These are phyloP conservation scores for Monilinia laxa DNA, from an alignment of 2,329 filamentous ascomycete genomes.

Conservation along the genomic window DNA sequence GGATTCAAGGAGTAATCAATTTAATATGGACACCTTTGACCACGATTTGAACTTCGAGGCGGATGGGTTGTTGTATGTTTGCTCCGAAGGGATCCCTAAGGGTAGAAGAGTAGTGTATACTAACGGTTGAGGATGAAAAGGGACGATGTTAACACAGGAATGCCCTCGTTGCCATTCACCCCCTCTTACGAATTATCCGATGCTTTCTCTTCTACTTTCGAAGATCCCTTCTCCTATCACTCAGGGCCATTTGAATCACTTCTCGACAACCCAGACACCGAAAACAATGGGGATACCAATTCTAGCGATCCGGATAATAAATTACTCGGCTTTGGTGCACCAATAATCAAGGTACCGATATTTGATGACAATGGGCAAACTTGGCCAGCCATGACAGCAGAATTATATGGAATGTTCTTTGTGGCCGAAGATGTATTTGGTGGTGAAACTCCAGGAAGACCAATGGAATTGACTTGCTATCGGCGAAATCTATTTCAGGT, in stretches of 20 bases:
- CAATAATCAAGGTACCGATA: conserved; percentile 58
- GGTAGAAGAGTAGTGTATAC: conserved; percentile 3
- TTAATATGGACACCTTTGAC: conserved; percentile 37
- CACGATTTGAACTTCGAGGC: conserved; percentile 37
- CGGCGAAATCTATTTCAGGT: conserved; percentile 94
- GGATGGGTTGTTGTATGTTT: conserved; percentile 36
- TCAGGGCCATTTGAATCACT: conserved; percentile 46
- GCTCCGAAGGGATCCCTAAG: conserved; percentile 9
- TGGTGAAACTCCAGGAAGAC: conserved; percentile 48
- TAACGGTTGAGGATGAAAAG: conserved; percentile 13
- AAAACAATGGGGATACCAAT: conserved; percentile 27
- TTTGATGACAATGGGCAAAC: conserved; percentile 65
- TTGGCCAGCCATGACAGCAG: conserved; percentile 67
- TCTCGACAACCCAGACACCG: conserved; percentile 37
- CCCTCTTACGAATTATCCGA: conserved; percentile 61
- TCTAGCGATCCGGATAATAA: conserved; percentile 60
- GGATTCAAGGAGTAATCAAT: conserved; percentile 26
- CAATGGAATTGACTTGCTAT: conserved; percentile 89
- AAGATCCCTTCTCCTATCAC: conserved; percentile 62
- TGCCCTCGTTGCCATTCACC: conserved; percentile 53
- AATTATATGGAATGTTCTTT: conserved; percentile 83
- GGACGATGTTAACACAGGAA: conserved; percentile 24
- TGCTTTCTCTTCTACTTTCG: conserved; percentile 61
- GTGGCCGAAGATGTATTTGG: conserved; percentile 78
- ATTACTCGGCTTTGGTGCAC: conserved; percentile 70